phyloP scores from a whole-genome alignment of 163 green algal genomes.

The Coccomyxa subellipsoidea region DNA sequence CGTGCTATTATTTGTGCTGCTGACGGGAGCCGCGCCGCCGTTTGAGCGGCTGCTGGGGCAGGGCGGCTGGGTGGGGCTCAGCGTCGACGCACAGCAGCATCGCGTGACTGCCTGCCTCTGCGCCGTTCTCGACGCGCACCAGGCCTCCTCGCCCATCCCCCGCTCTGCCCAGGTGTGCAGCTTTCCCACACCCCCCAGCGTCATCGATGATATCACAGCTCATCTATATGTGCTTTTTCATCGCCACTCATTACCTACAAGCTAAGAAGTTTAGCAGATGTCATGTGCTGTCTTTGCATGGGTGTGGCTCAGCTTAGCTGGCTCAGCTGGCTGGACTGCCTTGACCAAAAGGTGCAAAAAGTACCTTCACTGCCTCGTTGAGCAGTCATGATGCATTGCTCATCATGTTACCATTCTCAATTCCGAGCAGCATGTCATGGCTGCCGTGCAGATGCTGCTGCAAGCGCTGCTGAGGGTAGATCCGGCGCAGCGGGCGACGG shows the following conservation, averaged over 20 bases:
- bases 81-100: background rate
- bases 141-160: background rate
- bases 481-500: slow-evolving; percentile 12
- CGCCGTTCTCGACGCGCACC: background rate
- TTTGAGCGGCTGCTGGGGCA: background rate
- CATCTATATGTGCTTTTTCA: too few relatives aligned
- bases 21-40: background rate
- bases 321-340: too few relatives aligned
- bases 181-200: too few relatives aligned
- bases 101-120: background rate
- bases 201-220: too few relatives aligned
- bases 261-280: too few relatives aligned
- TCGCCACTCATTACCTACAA: too few relatives aligned
- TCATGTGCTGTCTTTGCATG: too few relatives aligned
- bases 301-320: too few relatives aligned
- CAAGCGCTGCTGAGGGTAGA: slow-evolving; percentile 13
- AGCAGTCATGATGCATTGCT: too few relatives aligned
- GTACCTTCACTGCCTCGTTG: too few relatives aligned
- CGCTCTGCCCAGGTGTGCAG: background rate
- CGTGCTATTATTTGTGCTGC: slow-evolving; percentile 5
- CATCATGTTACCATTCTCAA: background rate
- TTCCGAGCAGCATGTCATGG: background rate
- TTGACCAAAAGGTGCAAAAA: too few relatives aligned
- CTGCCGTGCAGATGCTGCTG: background rate
- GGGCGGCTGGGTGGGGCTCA: background rate